Conservation (phyloP, 129 eudicot genomes). For the Artemisia annua region DNA sequence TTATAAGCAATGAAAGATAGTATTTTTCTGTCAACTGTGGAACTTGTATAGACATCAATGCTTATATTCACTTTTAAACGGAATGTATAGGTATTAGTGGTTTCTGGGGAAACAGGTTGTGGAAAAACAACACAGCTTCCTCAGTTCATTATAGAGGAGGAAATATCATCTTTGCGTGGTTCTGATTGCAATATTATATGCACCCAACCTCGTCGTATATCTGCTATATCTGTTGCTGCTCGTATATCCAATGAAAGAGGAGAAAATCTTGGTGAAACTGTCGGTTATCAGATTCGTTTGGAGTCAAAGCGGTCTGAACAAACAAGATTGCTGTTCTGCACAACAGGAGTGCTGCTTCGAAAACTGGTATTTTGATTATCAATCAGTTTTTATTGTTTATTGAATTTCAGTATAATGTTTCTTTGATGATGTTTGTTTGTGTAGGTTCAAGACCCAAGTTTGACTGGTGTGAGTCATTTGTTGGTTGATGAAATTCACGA, state of each 20-base stretch:
- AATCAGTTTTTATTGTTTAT: background rate
- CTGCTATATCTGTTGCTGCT: slow-evolving; percentile 93
- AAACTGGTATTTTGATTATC: slow-evolving; percentile 54
- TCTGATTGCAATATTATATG: slow-evolving; percentile 74
- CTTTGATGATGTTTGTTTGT: background rate
- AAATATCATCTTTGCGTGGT: slow-evolving; percentile 71
- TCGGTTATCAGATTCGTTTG: slow-evolving; percentile 86
- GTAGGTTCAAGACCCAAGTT: slow-evolving; percentile 87
- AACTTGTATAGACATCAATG: background rate
- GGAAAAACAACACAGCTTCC: slow-evolving; percentile 97
- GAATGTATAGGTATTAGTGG: slow-evolving; percentile 66
- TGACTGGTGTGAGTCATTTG: slow-evolving; percentile 78
- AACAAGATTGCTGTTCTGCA: slow-evolving; percentile 86
- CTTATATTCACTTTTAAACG: background rate
- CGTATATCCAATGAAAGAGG: slow-evolving; percentile 91
- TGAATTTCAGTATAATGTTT: background rate
- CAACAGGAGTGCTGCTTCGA: slow-evolving; percentile 84
- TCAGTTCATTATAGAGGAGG: slow-evolving; percentile 83
- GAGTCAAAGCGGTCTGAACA: slow-evolving; percentile 73
- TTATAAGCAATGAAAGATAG: background rate
- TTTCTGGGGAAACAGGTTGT: slow-evolving; percentile 96
- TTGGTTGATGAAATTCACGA: slow-evolving; percentile 96
- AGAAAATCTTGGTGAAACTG: slow-evolving; percentile 84
- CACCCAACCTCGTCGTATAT: slow-evolving; percentile 93
- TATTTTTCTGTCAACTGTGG: background rate